phyloP scores from a whole-genome alignment of 2,329 filamentous ascomycete species.

The Sporothrix pseudoabietina region DNA sequence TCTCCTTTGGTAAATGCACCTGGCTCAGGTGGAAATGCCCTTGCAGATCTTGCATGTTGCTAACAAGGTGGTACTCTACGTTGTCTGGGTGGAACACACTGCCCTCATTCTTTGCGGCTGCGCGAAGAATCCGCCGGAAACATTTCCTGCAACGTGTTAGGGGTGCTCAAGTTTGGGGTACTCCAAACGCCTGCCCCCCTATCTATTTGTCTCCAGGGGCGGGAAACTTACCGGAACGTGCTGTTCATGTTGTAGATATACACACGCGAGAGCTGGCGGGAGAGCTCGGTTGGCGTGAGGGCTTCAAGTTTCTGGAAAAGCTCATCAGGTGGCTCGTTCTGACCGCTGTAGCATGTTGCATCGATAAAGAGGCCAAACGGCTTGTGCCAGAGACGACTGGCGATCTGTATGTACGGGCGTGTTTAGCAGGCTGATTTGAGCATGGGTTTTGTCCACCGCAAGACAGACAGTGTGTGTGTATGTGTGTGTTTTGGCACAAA shows the following conservation, averaged over 20 bases:
- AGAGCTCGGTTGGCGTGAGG: conserved; percentile 63
- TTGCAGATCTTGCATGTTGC: conserved; percentile 67
- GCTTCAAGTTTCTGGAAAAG: conserved; percentile 65
- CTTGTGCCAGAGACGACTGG: conserved; percentile 69
- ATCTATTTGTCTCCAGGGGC: background rate
- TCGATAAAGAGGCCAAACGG: conserved; percentile 69
- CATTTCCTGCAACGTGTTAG: conserved; percentile 53
- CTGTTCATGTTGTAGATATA: conserved; percentile 77
- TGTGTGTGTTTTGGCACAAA: background rate
- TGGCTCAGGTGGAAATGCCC: conserved; percentile 67
- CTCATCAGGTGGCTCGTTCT: conserved; percentile 66
- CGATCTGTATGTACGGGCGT: conserved; percentile 51
- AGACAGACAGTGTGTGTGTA: background rate
- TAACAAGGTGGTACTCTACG: conserved; percentile 66
- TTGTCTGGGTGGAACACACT: conserved; percentile 66
- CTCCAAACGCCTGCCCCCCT: too few relatives aligned
- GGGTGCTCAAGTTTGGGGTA: background rate
- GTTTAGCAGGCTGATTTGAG: conserved; percentile 8
- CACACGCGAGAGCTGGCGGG: conserved; percentile 60
- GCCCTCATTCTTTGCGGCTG: conserved; percentile 61
- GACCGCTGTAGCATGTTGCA: conserved; percentile 70
- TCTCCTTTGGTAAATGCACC: conserved; percentile 69
- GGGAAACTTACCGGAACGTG: conserved; percentile 56
- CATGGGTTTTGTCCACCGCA: background rate
- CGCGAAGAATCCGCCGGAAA: conserved; percentile 63